These are phyloP conservation scores for Rosa hybrid DNA, from an alignment of 331 rosid species.

Conservation along the genomic window DNA sequence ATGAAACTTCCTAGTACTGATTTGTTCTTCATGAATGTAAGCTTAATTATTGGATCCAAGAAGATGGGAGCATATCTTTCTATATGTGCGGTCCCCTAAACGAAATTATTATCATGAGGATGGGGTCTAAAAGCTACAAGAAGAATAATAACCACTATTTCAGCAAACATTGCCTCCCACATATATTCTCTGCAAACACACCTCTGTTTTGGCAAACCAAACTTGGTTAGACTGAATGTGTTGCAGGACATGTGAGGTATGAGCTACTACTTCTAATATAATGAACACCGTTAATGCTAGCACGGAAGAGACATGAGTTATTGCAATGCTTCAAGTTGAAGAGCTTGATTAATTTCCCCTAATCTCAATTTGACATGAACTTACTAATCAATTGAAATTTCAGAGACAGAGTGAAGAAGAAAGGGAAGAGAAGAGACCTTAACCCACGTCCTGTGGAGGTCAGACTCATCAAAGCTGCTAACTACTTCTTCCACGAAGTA, in stretches of 20 bases:
- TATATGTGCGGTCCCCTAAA: background rate
- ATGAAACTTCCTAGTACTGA: slow-evolving; percentile 1
- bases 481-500: slow-evolving; percentile 59
- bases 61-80: background rate
- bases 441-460: slow-evolving; percentile 59
- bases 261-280: background rate
- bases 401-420: slow-evolving; percentile 2
- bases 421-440: slow-evolving; percentile 30
- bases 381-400: background rate
- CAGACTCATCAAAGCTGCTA: slow-evolving; percentile 56
- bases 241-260: background rate
- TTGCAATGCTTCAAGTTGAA: background rate
- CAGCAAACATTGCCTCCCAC: background rate
- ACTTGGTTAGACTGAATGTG: background rate
- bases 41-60: background rate
- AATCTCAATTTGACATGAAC: background rate
- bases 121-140: background rate
- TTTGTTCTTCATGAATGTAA: background rate
- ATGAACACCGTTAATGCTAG: slow-evolving; percentile 1
- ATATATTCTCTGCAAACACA: background rate
- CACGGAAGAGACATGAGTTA: slow-evolving; percentile 9
- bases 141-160: background rate
- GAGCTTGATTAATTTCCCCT: background rate
- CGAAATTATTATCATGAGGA: background rate
- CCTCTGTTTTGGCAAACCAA: background rate